These are phyloP conservation scores for Metarhizium sp. DNA, from an alignment of 2,329 filamentous ascomycete genomes.

Conservation along the genomic window DNA sequence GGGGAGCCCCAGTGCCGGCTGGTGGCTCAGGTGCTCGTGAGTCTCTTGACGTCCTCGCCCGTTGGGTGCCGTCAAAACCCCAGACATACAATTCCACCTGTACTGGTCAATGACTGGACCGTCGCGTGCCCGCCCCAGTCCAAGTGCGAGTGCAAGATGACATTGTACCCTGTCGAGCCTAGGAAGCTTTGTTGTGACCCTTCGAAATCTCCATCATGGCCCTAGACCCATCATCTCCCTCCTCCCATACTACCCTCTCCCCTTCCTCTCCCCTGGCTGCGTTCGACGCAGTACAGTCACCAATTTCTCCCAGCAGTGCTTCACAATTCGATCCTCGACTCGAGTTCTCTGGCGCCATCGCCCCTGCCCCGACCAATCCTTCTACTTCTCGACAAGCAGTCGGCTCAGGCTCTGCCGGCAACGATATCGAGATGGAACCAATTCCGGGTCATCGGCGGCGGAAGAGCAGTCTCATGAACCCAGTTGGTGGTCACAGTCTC, in stretches of 20 bases:
- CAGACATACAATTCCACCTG: background rate
- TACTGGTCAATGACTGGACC: background rate
- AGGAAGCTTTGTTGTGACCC: constrained; percentile 1
- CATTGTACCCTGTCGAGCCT: constrained; percentile 1
- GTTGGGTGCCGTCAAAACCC: background rate
- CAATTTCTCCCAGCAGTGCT: constrained; percentile 1
- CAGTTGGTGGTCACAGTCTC: constrained; percentile 14
- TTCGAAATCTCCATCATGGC: constrained; percentile 8
- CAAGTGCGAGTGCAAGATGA: background rate
- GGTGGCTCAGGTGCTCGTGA: too few species aligned
- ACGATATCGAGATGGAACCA: constrained; percentile 48
- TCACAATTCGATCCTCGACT: constrained; percentile 1
- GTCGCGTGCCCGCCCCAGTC: background rate
- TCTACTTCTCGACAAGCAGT: constrained; percentile 9
- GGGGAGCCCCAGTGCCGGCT: background rate
- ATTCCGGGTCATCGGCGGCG: constrained; percentile 45
- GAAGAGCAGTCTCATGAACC: constrained; percentile 43
- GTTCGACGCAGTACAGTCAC: constrained; percentile 1
- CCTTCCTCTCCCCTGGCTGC: background rate
- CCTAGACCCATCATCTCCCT: constrained; percentile 2
- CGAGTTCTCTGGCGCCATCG: constrained; percentile 3
- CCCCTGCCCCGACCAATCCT: constrained; percentile 7
- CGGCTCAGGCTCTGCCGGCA: constrained; percentile 11
- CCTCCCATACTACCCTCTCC: background rate
- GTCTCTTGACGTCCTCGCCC: background rate